Percentiles rank a stretch among this genome's conserved stretches.
These are phyloP conservation scores for Exophiala sideris DNA, from an alignment of 2,329 filamentous ascomycete genomes.

Conservation along the genomic window DNA sequence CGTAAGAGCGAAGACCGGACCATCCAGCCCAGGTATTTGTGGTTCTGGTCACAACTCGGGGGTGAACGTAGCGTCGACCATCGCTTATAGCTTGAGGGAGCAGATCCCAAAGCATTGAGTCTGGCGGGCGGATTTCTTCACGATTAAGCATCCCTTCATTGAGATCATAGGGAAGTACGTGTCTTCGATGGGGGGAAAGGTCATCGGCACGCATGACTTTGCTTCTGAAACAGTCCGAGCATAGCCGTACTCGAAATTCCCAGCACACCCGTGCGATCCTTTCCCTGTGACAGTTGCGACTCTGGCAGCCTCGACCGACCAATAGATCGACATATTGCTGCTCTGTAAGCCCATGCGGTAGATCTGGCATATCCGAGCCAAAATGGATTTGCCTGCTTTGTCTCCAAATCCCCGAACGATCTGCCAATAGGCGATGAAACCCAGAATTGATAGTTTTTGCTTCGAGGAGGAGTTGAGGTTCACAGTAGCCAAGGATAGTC, in stretches of 20 bases:
- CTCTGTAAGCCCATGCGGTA: conserved; percentile 23
- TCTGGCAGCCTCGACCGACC: conserved; percentile 27
- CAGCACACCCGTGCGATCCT: conserved; percentile 25
- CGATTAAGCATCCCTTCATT: background rate
- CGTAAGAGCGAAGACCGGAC: conserved; percentile 10
- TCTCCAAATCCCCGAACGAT: conserved; percentile 24
- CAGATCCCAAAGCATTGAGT: conserved; percentile 14
- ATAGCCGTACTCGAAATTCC: conserved; percentile 26
- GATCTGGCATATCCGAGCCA: conserved; percentile 21
- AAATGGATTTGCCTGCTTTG: conserved; percentile 21
- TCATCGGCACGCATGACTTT: conserved; percentile 21
- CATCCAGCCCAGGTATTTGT: conserved; percentile 10
- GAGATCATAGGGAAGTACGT: background rate
- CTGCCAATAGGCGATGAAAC: conserved; percentile 19
- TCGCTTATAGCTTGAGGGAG: conserved; percentile 18
- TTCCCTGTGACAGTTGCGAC: conserved; percentile 16
- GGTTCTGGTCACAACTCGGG: conserved; percentile 3
- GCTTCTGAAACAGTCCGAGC: conserved; percentile 21
- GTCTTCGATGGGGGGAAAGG: conserved; percentile 11
- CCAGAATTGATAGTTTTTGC: conserved; percentile 22
- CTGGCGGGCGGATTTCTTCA: background rate
- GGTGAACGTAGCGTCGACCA: conserved; percentile 14
- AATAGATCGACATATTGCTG: conserved; percentile 27
- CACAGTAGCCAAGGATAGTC: conserved; percentile 23
- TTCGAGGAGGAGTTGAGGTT: conserved; percentile 23